Conservation (phyloP, 148 eudicot species). For the Vaccinium corymbosum region DNA sequence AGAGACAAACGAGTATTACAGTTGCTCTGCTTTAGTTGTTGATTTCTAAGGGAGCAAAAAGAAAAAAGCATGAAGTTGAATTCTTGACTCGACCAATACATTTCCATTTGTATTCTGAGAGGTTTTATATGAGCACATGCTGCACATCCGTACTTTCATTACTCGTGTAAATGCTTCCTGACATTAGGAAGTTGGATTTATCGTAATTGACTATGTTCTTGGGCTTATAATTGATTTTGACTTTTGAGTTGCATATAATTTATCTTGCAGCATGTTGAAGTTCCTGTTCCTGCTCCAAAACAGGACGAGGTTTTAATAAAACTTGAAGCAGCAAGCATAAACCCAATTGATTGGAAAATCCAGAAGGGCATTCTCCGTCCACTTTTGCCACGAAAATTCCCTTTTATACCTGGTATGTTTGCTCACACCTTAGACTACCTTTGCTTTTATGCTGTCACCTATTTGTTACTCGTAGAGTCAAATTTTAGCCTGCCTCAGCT, state of each 20-base stretch:
- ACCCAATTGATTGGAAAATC: constrained; percentile 76
- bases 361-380: constrained; percentile 59
- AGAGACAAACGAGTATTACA: neutral
- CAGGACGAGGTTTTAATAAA: constrained; percentile 64
- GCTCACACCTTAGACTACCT: neutral
- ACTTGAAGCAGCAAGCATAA: constrained; percentile 69
- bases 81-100: neutral
- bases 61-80: neutral
- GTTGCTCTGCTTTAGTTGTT: neutral
- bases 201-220: neutral
- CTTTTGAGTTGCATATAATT: neutral
- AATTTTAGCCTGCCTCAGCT: neutral
- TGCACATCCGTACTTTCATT: neutral
- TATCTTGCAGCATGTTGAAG: constrained; percentile 67
- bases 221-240: neutral
- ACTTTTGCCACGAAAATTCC: constrained; percentile 60
- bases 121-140: neutral
- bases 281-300: constrained; percentile 61
- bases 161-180: neutral
- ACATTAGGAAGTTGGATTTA: neutral
- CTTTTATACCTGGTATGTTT: constrained; percentile 58
- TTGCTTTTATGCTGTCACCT: neutral
- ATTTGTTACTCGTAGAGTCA: neutral
- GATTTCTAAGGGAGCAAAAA: neutral
- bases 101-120: neutral